Conservation (phyloP, 257 asterid species). For the Primulina tabacum region DNA sequence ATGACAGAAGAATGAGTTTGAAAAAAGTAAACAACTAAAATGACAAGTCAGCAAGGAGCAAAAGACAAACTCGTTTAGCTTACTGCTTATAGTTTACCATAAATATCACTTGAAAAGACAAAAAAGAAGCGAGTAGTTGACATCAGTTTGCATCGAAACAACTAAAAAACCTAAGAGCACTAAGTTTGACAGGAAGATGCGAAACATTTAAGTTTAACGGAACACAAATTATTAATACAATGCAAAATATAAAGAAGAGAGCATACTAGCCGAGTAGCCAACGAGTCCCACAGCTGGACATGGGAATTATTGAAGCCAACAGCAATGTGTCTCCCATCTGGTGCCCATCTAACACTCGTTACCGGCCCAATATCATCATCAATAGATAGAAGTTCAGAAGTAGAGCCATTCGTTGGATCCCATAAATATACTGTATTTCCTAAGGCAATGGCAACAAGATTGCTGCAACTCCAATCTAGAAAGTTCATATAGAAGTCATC, state of each 20-base stretch:
- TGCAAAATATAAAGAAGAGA: not conserved
- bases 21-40: not conserved
- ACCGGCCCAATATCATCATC: conserved; percentile 37
- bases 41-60: not conserved
- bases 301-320: conserved; percentile 44
- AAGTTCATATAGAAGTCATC: conserved; percentile 47
- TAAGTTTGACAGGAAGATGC: not conserved
- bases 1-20: not conserved
- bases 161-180: not conserved
- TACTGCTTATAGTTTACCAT: too few relatives aligned
- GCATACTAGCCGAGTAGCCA: conserved; percentile 16
- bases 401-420: conserved; percentile 38
- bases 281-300: conserved; percentile 40
- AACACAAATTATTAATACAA: not conserved
- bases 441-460: conserved; percentile 44
- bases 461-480: conserved; percentile 44
- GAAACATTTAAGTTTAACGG: not conserved
- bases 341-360: conserved; percentile 47
- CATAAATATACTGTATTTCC: conserved; percentile 37
- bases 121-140: not conserved
- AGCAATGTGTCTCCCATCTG: conserved; percentile 41
- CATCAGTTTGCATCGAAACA: not conserved
- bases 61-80: not conserved
- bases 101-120: not conserved
- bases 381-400: conserved; percentile 25